Conservation (phyloP, 2,329 filamentous ascomycete genomes). For the Alternaria incomplexa region DNA sequence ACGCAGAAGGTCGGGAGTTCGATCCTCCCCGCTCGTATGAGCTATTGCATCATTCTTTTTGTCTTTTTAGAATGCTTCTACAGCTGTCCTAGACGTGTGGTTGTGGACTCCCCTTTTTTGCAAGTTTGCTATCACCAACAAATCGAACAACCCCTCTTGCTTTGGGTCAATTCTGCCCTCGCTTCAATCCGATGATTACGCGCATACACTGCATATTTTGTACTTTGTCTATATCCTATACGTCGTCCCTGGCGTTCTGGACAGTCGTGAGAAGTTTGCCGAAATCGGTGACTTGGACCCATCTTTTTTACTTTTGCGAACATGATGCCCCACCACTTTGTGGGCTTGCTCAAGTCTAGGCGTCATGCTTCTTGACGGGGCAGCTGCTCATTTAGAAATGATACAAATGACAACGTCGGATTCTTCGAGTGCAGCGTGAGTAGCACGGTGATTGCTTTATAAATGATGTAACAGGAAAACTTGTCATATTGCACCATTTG, state of each 20-base stretch:
- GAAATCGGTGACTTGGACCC: background rate
- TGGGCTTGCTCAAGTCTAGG: conserved; percentile 4
- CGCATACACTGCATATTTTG: background rate
- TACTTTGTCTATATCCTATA: background rate
- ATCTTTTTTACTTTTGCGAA: conserved; percentile 1
- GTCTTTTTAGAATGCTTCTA: background rate
- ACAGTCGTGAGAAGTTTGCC: background rate
- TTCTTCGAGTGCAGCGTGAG: no score
- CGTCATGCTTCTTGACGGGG: conserved; percentile 7
- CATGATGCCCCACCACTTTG: conserved; percentile 5
- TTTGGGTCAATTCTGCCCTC: background rate
- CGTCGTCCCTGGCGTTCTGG: background rate
- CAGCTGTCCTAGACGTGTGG: background rate
- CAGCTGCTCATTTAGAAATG: background rate
- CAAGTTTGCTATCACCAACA: background rate
- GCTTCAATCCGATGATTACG: background rate
- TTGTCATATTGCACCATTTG: conserved; percentile 11
- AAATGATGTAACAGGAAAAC: accelerated
- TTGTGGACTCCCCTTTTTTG: background rate
- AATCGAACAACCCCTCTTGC: background rate
- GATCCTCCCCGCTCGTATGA: conserved; percentile 43
- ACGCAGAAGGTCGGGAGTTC: conserved; percentile 48
- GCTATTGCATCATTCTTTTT: conserved; percentile 27
- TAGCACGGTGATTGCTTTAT: background rate
- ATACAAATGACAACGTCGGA: background rate